Percentiles rank a stretch among this genome's conserved stretches.
These are phyloP conservation scores for Botrytis galanthina DNA, from an alignment of 2,329 filamentous ascomycete genomes.

Conservation along the genomic window DNA sequence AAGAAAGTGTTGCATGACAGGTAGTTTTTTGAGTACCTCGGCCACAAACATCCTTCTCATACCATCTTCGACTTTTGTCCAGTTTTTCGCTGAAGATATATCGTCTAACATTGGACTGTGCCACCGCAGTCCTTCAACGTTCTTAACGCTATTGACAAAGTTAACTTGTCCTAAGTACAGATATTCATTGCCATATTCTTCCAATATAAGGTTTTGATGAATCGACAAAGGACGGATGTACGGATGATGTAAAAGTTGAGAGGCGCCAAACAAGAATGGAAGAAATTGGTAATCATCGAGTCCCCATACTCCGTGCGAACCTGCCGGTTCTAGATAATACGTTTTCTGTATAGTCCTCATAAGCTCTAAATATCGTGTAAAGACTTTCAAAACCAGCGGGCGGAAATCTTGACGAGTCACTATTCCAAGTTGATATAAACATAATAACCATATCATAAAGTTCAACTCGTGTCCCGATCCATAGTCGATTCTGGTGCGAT, in stretches of 20 bases:
- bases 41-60: constrained; percentile 97
- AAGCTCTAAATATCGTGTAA: constrained; percentile 75
- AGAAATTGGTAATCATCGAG: constrained; percentile 97
- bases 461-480: constrained; percentile 97
- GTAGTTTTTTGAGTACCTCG: constrained; percentile 88
- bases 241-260: constrained; percentile 81
- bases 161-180: constrained; percentile 89
- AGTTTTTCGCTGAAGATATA: constrained; percentile 84
- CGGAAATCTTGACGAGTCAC: constrained; percentile 67
- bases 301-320: constrained; percentile 97
- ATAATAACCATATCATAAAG: constrained; percentile 95
- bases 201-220: constrained; percentile 82
- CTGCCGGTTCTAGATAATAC: constrained; percentile 95
- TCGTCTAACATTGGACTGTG: constrained; percentile 98
- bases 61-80: constrained; percentile 88
- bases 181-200: constrained; percentile 80
- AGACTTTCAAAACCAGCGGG: constrained; percentile 72
- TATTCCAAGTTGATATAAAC: constrained; percentile 74
- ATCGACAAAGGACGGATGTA: constrained; percentile 78
- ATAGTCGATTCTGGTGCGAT: constrained; percentile 86
- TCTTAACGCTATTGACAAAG: constrained; percentile 96
- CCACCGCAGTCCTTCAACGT: constrained; percentile 90
- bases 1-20: constrained; percentile 98
- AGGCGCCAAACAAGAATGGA: constrained; percentile 90
- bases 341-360: constrained; percentile 88